These are phyloP conservation scores for Camelina sativa DNA, from an alignment of 345 rosid species.

Conservation along the genomic window DNA sequence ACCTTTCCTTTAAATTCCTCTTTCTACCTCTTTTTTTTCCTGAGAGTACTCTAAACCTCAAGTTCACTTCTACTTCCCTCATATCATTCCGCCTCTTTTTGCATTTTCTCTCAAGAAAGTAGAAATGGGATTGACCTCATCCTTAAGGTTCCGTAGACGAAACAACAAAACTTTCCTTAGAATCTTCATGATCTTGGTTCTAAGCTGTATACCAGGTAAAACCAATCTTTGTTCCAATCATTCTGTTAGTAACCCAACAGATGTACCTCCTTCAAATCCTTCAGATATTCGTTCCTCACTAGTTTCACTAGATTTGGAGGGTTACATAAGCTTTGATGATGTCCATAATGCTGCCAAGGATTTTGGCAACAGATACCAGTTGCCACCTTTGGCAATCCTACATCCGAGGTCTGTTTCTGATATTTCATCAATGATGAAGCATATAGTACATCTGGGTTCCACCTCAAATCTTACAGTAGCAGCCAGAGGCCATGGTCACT, in stretches of 20 bases:
- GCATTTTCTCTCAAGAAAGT: conserved; percentile 27
- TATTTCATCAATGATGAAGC: conserved; percentile 63
- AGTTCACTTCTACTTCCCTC: conserved; percentile 39
- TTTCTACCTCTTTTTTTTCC: conserved; percentile 51
- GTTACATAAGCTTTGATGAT: conserved; percentile 62
- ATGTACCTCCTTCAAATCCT: conserved; percentile 43
- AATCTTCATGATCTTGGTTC: conserved; percentile 59
- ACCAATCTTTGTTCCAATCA: conserved; percentile 55
- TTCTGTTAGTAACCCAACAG: conserved; percentile 44
- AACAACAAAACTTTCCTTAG: conserved; percentile 52
- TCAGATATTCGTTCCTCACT: conserved; percentile 46
- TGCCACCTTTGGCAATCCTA: conserved; percentile 71
- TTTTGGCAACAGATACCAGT: conserved; percentile 75
- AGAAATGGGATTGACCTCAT: conserved; percentile 58
- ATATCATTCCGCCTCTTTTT: conserved; percentile 35
- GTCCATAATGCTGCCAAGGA: conserved; percentile 72
- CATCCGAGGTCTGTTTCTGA: conserved; percentile 87
- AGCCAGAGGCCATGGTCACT: conserved; percentile 95
- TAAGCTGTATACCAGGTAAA: conserved; percentile 60
- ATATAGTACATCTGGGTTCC: conserved; percentile 63
- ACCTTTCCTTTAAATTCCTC: conserved; percentile 70
- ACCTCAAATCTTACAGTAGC: conserved; percentile 74
- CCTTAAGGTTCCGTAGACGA: conserved; percentile 50
- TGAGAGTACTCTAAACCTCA: conserved; percentile 49
- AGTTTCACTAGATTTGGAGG: conserved; percentile 60